Conservation (phyloP, 345 rosid genomes). For the Gossypium thurberi region DNA sequence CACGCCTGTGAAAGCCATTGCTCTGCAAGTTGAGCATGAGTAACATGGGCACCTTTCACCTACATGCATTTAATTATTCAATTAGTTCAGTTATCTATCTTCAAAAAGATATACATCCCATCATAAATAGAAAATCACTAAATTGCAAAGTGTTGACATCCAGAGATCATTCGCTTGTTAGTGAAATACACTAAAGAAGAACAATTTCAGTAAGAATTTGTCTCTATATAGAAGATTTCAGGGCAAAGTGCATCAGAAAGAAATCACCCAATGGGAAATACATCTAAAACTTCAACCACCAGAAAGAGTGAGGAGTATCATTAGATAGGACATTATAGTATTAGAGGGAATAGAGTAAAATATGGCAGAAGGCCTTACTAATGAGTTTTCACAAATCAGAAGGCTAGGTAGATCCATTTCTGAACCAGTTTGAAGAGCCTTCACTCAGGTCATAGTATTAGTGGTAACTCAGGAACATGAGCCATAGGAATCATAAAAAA, state of each 20-base stretch:
- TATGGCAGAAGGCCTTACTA: not conserved
- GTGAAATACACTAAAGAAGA: not conserved
- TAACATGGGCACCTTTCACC: conserved; percentile 48
- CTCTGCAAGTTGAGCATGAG: conserved; percentile 60
- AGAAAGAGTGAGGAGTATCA: not conserved
- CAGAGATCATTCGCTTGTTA: not conserved
- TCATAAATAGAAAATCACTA: not conserved
- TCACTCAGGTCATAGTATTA: not conserved
- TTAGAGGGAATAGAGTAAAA: not conserved
- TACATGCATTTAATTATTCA: conserved; percentile 20
- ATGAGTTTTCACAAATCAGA: not conserved
- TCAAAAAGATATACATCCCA: not conserved
- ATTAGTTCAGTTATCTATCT: conserved; percentile 5
- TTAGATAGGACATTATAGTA: not conserved
- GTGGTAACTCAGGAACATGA: not conserved
- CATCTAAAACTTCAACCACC: conserved; percentile 1
- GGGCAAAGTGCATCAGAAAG: not conserved
- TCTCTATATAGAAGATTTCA: not conserved
- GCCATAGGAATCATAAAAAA: not conserved
- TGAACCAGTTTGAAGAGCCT: conserved; percentile 1
- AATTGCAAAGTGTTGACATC: not conserved
- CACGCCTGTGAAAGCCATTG: conserved; percentile 56
- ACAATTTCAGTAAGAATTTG: not conserved
- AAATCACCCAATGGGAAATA: not conserved
- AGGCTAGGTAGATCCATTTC: not conserved